Base-by-base conservation (phyloP, 257 asterid genomes). In the Echites panduratus region DNA sequence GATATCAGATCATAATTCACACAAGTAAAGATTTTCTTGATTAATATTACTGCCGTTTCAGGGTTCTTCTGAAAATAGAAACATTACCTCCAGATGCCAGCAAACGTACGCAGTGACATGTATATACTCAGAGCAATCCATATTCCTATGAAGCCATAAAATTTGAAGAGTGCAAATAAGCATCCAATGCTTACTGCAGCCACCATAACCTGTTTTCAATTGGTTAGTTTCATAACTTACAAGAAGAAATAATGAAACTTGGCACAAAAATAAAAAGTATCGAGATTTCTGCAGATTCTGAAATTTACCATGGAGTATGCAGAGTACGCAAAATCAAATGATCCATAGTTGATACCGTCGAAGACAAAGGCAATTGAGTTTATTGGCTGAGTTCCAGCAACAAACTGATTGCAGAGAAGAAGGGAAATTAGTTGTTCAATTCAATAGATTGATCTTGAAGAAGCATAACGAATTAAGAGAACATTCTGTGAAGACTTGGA, bases 341-440 rank as follows among this genome's bases (percentile, higher is more conserved):
- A 96, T 70, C 98, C 98, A 65, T 89, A 93, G 74, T 90, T 93
- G 45, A 93, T 89, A 12, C 98, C 98, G 5, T 93, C 97, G 26
- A 93, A 89, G 29, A 93, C 97, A 56, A 93, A 93, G 2, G 98
- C 98, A 45, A 93, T 43, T 12, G 98, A 88, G 77, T 93, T 93
- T 75, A 93, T 84, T 50, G 96, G 96, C 17, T 89, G 98, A 1
- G 97, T 89, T 27, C 92, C 97, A 72, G 98, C 97, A 12, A 93
- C 98, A 79, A 93, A 93, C 97, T 93, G 89, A 73, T 57, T 38
- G 72, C 0, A 20, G 48, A 29, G n/a, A 43, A 24, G 22, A 63
- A 50, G 3, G 11, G 27, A 40, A 54, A n/a, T n/a, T n/a, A n/a
- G n/a, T n/a, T n/a, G n/a, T n/a, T n/a, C n/a, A n/a, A n/a, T n/a